Evolutionary conservation across 768 basidiomycete genomes (phyloP).

Genomic region (Lactifluus pinguis): DNA sequence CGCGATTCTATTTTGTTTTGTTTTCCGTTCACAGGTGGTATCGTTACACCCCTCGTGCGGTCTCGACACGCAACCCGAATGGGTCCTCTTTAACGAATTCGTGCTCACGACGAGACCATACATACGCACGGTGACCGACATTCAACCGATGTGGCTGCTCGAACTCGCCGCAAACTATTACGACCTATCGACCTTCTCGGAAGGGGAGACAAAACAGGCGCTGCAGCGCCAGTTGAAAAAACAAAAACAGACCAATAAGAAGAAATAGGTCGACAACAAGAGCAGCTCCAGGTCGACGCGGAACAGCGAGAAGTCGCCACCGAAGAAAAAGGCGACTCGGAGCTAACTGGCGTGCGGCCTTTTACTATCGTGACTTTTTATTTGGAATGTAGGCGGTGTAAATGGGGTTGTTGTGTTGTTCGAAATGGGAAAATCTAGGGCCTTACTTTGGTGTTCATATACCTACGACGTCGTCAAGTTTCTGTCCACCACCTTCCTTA

Average conservation of each 20-base stretch:
- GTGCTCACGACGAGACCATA: conserved; percentile 37
- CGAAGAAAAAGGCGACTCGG: too few species aligned
- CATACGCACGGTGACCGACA: conserved; percentile 86
- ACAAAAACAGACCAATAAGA: not conserved
- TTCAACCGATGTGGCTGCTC: conserved; percentile 76
- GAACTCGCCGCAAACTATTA: conserved; percentile 62
- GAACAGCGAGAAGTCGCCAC: too few species aligned
- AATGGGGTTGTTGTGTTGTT: too few species aligned
- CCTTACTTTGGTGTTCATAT: too few species aligned
- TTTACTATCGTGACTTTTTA: too few species aligned
- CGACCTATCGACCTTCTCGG: conserved; percentile 52
- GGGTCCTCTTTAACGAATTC: conserved; percentile 93
- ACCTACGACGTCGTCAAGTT: too few species aligned
- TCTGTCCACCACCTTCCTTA: too few species aligned
- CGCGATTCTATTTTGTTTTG: not conserved
- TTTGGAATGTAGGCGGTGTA: too few species aligned
- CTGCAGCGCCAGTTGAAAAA: conserved; percentile 11
- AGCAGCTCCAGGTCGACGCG: not conserved
- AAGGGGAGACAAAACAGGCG: conserved; percentile 63
- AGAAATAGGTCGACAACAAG: not conserved
- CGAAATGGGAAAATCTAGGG: too few species aligned
- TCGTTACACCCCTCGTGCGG: conserved; percentile 81
- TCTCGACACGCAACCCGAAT: conserved; percentile 78
- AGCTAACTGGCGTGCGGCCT: too few species aligned
- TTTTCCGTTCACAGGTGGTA: conserved; percentile 40